Evolutionary conservation across 192 early-diverging fungal species (phyloP).

Genomic region (Cladochytrium replicatum): DNA sequence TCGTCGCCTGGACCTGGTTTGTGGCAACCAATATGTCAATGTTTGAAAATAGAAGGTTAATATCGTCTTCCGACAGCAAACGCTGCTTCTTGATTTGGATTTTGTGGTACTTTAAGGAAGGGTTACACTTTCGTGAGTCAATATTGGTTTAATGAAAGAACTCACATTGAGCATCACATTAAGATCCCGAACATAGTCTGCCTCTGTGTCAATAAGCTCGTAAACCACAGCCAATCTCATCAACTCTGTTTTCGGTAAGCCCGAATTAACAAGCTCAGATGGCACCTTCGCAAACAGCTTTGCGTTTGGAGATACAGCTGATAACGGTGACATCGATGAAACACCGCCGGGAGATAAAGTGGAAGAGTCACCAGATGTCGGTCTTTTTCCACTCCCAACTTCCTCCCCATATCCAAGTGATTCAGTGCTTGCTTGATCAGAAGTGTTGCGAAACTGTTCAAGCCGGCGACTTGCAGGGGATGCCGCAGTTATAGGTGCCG

Average conservation of each 20-base stretch:
- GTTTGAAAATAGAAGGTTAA: constrained; percentile 37
- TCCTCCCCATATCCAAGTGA: neutral
- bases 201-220: constrained; percentile 50
- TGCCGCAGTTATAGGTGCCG: neutral
- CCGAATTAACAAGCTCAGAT: constrained; percentile 24
- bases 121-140: constrained; percentile 8
- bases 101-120: constrained; percentile 30
- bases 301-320: constrained; percentile 1
- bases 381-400: constrained; percentile 3
- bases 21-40: constrained; percentile 34
- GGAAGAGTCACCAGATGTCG: neutral
- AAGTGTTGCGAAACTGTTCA: neutral
- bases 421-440: neutral
- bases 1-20: constrained; percentile 25
- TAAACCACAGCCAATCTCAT: constrained; percentile 47
- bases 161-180: constrained; percentile 41
- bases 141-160: constrained; percentile 1
- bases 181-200: constrained; percentile 44
- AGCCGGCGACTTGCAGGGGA: neutral
- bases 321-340: neutral
- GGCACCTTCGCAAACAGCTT: constrained; percentile 44
- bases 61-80: constrained; percentile 34
- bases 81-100: constrained; percentile 24
- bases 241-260: constrained; percentile 37
- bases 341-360: neutral